phyloP scores from a whole-genome alignment of 192 early-diverging fungal genomes.

The Rhizophagus clarus region DNA sequence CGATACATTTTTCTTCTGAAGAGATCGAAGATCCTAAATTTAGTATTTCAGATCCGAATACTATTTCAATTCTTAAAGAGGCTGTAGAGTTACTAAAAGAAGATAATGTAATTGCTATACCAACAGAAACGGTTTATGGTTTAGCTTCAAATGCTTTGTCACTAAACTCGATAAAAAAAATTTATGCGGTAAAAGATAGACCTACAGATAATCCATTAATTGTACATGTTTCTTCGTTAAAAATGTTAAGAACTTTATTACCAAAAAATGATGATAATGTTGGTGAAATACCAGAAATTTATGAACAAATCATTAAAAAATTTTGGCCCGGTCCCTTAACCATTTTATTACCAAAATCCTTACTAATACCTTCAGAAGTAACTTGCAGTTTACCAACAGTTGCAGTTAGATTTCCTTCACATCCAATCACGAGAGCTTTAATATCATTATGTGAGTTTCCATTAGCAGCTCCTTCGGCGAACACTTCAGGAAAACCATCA shows the following conservation, averaged over 20 bases:
- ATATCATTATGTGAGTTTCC: conserved; percentile 85
- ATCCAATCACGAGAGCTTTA: conserved; percentile 87
- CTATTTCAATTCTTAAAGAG: conserved; percentile 34
- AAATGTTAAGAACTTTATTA: conserved; percentile 79
- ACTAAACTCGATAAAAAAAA: conserved; percentile 64
- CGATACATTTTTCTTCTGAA: not conserved
- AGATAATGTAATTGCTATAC: conserved; percentile 81
- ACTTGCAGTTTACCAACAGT: conserved; percentile 86
- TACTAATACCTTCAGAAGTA: conserved; percentile 71
- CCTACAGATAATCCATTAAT: conserved; percentile 97
- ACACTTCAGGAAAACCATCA: conserved; percentile 92
- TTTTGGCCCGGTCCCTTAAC: conserved; percentile 97
- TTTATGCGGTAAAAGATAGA: conserved; percentile 86
- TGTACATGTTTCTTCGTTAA: conserved; percentile 89
- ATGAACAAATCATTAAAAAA: conserved; percentile 62
- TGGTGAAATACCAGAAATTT: conserved; percentile 68
- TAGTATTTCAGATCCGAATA: conserved; percentile 32
- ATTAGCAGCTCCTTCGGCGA: conserved; percentile 97
- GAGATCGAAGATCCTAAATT: conserved; percentile 41
- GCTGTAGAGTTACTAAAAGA: conserved; percentile 59
- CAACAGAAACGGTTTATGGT: conserved; percentile 99
- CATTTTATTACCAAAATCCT: conserved; percentile 76
- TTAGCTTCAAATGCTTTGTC: conserved; percentile 87
- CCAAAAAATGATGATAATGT: conserved; percentile 34
- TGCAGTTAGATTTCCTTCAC: conserved; percentile 88